Evolutionary conservation across 208 protist species (phyloP).

Genomic region (Porcisia hertigi): DNA sequence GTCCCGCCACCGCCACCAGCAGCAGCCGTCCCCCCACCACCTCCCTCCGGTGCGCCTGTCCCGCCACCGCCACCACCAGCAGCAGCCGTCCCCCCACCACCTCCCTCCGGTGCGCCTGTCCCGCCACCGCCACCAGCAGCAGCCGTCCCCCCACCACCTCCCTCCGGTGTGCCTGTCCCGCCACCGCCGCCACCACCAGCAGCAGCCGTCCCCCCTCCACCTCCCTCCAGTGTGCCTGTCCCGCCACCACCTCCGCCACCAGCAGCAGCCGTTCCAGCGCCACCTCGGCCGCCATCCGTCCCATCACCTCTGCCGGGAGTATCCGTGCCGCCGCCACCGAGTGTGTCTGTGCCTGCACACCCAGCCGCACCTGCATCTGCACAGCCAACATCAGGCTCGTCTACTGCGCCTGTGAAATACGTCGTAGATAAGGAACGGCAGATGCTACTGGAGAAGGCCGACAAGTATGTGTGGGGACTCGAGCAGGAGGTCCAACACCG

Average conservation of each 20-base stretch:
- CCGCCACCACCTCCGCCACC: background rate
- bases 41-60: background rate
- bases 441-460: conserved; percentile 52
- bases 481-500: conserved; percentile 65
- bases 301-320: background rate
- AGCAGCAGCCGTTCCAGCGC: background rate
- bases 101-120: background rate
- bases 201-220: background rate
- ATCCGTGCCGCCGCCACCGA: conserved; percentile 9
- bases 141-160: background rate
- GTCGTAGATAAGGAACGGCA: conserved; percentile 28
- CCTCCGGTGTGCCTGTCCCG: background rate
- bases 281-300: background rate
- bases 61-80: background rate
- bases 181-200: background rate
- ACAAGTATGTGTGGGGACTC: conserved; percentile 51
- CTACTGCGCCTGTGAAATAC: conserved; percentile 9
- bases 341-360: conserved; percentile 1
- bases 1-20: background rate
- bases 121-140: background rate
- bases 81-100: background rate
- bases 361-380: background rate
- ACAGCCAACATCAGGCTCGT: background rate
- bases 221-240: background rate
- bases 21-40: background rate